Evolutionary conservation across 2,329 filamentous ascomycete genomes (phyloP).

Genomic region (Xylaria sp.): DNA sequence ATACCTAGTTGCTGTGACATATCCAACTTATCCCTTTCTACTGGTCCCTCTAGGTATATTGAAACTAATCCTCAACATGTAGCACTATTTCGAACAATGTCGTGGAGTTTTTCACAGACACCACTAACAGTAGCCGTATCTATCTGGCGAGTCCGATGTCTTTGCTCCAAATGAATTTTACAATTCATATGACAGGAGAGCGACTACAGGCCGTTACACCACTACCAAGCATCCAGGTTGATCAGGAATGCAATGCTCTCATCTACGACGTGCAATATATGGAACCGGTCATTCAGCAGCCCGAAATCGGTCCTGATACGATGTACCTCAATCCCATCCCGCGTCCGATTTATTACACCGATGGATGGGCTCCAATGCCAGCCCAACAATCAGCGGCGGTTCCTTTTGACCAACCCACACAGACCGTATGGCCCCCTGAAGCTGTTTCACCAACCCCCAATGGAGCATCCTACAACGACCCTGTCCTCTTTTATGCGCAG

Average conservation of each 20-base stretch:
- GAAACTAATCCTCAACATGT: background rate
- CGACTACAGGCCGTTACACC: background rate
- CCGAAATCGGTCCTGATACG: background rate
- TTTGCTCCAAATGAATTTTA: background rate
- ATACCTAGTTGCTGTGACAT: background rate
- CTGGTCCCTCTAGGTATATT: background rate
- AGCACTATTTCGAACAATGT: background rate
- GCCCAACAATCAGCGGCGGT: background rate
- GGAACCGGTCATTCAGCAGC: background rate
- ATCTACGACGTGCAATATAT: background rate
- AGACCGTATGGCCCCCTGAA: background rate
- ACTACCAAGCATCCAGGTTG: background rate
- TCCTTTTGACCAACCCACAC: background rate
- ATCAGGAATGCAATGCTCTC: background rate
- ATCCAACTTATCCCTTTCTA: background rate
- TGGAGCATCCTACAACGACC: background rate
- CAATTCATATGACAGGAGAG: background rate
- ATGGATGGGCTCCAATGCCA: background rate
- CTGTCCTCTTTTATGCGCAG: no score
- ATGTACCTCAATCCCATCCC: background rate
- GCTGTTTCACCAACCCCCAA: background rate
- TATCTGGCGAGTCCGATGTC: background rate
- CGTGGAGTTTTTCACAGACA: slow-evolving; percentile 1
- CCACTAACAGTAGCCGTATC: background rate
- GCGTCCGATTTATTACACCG: background rate